Evolutionary conservation across 2,329 filamentous ascomycete genomes (phyloP).

Genomic region (Epichloe glyceriae): DNA sequence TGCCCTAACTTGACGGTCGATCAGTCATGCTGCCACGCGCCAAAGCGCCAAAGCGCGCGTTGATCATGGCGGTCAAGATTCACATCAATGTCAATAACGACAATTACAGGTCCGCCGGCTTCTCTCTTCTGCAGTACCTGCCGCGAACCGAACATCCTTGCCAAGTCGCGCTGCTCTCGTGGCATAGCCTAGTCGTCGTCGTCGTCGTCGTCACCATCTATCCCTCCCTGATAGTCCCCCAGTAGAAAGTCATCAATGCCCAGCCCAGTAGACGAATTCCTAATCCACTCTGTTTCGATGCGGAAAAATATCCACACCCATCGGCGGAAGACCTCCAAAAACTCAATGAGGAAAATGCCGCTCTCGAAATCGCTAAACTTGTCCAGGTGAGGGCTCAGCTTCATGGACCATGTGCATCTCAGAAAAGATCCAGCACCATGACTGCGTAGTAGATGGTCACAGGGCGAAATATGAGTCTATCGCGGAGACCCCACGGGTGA

Average conservation of each 20-base stretch:
- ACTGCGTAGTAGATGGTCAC: conserved; percentile 70
- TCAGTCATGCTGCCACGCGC: too few relatives aligned
- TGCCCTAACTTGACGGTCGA: too few relatives aligned
- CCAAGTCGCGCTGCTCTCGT: neutral
- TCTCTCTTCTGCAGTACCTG: neutral
- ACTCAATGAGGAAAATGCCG: conserved; percentile 77
- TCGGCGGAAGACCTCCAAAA: conserved; percentile 72
- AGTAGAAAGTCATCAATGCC: conserved; percentile 60
- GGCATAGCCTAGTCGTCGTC: neutral
- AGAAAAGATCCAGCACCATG: conserved; percentile 68
- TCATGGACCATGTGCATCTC: conserved; percentile 83
- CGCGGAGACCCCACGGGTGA: conserved; percentile 66
- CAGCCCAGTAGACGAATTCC: conserved; percentile 38
- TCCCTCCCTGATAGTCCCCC: conserved; percentile 55
- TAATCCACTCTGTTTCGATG: conserved; percentile 84
- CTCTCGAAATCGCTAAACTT: conserved; percentile 78
- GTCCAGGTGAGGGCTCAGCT: conserved; percentile 70
- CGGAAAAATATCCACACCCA: conserved; percentile 98
- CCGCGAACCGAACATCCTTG: neutral
- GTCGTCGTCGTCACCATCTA: conserved; percentile 27
- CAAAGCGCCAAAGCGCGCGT: too few relatives aligned
- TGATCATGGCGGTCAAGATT: too few relatives aligned
- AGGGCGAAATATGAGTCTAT: conserved; percentile 58
- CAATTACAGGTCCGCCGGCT: neutral
- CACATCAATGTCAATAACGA: too few relatives aligned